Percentiles rank a stretch among this genome's conserved stretches.
Conservation (phyloP, 768 basidiomycete species). For the Suillus discolor region DNA sequence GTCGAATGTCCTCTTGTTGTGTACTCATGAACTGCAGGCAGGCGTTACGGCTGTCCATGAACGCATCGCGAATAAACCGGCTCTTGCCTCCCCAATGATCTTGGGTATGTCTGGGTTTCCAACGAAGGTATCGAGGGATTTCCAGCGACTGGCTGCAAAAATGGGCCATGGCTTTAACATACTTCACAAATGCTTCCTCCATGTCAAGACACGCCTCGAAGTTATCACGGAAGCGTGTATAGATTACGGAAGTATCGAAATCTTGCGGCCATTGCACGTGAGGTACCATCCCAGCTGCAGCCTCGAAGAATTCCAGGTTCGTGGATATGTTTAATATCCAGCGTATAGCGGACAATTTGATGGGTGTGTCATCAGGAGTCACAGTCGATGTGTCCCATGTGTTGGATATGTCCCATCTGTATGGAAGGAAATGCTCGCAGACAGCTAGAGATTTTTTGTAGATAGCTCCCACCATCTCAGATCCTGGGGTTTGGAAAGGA, state of each 20-base stretch:
- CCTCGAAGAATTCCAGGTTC: not conserved
- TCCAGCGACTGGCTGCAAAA: not conserved
- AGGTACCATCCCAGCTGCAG: not conserved
- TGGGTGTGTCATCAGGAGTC: not conserved
- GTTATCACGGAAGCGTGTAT: no score
- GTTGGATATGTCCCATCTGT: no score
- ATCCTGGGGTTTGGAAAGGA: no score
- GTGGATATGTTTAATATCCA: not conserved
- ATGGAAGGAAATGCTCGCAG: no score
- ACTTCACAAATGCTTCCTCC: no score
- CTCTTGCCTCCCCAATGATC: not conserved
- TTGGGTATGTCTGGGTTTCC: no score
- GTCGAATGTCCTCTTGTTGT: not conserved
- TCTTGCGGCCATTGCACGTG: no score
- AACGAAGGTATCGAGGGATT: not conserved
- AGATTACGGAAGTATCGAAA: no score
- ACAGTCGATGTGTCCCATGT: no score
- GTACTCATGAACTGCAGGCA: not conserved
- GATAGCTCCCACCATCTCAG: no score
- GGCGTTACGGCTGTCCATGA: not conserved
- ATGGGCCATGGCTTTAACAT: not conserved
- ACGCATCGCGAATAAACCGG: not conserved
- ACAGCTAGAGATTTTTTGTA: no score
- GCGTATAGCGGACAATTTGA: not conserved
- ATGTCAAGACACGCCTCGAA: no score